A percentile compares a stretch with the other conserved stretches of the same genome.
These are phyloP conservation scores for Styphnolobium japonicum DNA, from an alignment of 306 rosid species.

Conservation along the genomic window DNA sequence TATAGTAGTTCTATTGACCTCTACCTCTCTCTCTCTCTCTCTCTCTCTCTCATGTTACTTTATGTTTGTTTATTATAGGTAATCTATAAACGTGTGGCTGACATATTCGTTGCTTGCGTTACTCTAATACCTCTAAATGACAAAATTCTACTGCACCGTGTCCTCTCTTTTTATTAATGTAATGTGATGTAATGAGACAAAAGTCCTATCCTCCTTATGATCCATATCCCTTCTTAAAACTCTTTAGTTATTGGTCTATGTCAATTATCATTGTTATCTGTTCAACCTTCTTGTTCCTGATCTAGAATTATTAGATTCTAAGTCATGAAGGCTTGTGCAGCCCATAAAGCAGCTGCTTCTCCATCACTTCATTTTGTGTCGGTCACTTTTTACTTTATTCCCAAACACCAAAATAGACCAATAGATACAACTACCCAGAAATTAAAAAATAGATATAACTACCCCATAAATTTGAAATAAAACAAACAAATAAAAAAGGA, in stretches of 20 bases:
- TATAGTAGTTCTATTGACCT: slow-evolving; percentile 1
- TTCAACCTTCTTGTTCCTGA: slow-evolving; percentile 26
- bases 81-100: slow-evolving; percentile 27
- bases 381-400: slow-evolving; percentile 86
- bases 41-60: slow-evolving; percentile 25
- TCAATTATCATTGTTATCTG: slow-evolving; percentile 16
- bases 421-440: slow-evolving; percentile 10
- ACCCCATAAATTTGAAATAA: background rate
- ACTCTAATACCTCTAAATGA: slow-evolving; percentile 46
- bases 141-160: slow-evolving; percentile 40
- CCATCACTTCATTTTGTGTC: slow-evolving; percentile 64
- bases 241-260: slow-evolving; percentile 6
- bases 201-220: slow-evolving; percentile 44
- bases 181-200: slow-evolving; percentile 57
- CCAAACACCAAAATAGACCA: slow-evolving; percentile 32
- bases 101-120: slow-evolving; percentile 90
- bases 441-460: no score
- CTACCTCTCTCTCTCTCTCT: slow-evolving; percentile 11
- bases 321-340: slow-evolving; percentile 24
- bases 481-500: background rate
- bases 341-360: slow-evolving; percentile 36
- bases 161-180: slow-evolving; percentile 18
- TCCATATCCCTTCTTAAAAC: slow-evolving; percentile 31
- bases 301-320: slow-evolving; percentile 44
- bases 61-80: slow-evolving; percentile 23